Evolutionary conservation across 2,329 filamentous ascomycete genomes (phyloP).

Genomic region (Arthrinium phaeospermum): DNA sequence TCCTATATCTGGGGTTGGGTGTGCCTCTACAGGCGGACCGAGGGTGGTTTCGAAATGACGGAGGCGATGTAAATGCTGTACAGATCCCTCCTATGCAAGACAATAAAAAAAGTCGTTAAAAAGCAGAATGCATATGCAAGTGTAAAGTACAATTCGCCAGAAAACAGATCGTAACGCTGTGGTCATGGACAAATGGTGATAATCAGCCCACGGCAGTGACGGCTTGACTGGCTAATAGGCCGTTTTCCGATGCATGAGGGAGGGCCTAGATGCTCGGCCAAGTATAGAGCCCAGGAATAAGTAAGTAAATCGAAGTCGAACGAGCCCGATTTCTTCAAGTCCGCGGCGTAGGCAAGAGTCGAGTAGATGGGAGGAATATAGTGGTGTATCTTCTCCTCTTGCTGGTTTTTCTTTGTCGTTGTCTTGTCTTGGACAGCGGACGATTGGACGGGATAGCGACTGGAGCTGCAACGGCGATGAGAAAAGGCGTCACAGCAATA

Average conservation of each 20-base stretch:
- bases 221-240: neutral
- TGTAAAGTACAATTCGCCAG: constrained; percentile 4
- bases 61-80: constrained; percentile 11
- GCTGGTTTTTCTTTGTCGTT: neutral
- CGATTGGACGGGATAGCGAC: constrained; percentile 7
- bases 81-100: constrained; percentile 11
- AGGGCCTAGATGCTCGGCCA: neutral
- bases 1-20: neutral
- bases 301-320: neutral
- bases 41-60: neutral
- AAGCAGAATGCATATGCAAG: constrained; percentile 7
- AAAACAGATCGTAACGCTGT: constrained; percentile 15
- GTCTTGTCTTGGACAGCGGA: constrained; percentile 5
- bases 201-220: constrained; percentile 5
- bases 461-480: constrained; percentile 15
- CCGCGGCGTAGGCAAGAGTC: neutral
- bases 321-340: neutral
- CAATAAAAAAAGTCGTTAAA: neutral
- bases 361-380: neutral
- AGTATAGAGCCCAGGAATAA: neutral
- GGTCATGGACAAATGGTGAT: constrained; percentile 6
- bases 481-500: constrained; percentile 7
- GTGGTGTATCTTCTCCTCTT: neutral
- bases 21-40: neutral
- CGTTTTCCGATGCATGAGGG: neutral